phyloP scores from a whole-genome alignment of 1,139 yeast genomes.

The Pichia sp. region DNA sequence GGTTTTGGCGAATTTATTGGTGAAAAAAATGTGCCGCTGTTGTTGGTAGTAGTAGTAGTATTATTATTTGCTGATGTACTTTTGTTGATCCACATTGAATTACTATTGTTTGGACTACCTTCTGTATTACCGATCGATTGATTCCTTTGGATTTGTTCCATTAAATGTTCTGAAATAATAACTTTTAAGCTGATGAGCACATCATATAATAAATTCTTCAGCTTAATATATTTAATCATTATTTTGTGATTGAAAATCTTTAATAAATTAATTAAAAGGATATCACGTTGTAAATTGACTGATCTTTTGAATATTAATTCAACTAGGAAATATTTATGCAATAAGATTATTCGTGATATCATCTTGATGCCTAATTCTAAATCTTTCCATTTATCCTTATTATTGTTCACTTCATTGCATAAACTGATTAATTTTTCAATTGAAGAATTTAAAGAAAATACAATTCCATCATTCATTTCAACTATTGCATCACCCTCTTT shows the following conservation, averaged over 20 bases:
- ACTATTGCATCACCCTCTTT: background rate
- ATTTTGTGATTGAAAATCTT: slow-evolving; percentile 40
- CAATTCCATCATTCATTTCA: slow-evolving; percentile 28
- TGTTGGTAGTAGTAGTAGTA: slow-evolving; percentile 15
- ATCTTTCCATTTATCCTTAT: slow-evolving; percentile 12
- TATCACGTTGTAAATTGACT: slow-evolving; percentile 33
- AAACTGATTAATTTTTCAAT: slow-evolving; percentile 28
- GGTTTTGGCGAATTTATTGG: slow-evolving; percentile 25
- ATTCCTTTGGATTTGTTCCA: slow-evolving; percentile 12
- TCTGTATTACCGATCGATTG: background rate
- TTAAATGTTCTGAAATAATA: slow-evolving; percentile 25
- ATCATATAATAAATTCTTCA: slow-evolving; percentile 59
- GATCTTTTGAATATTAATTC: slow-evolving; percentile 30
- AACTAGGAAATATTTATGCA: slow-evolving; percentile 42
- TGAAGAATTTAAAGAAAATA: slow-evolving; percentile 29
- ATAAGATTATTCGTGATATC: slow-evolving; percentile 51
- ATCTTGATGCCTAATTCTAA: slow-evolving; percentile 32
- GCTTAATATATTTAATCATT: slow-evolving; percentile 40
- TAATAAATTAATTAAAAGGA: slow-evolving; percentile 41
- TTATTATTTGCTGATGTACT: slow-evolving; percentile 3
- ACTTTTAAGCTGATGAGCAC: slow-evolving; percentile 50
- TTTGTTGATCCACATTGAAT: background rate
- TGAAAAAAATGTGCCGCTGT: slow-evolving; percentile 15
- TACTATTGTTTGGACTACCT: background rate
- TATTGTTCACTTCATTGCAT: slow-evolving; percentile 22